Evolutionary conservation across 2,329 filamentous ascomycete genomes (phyloP).

Genomic region (Calcarisporium arbuscula): DNA sequence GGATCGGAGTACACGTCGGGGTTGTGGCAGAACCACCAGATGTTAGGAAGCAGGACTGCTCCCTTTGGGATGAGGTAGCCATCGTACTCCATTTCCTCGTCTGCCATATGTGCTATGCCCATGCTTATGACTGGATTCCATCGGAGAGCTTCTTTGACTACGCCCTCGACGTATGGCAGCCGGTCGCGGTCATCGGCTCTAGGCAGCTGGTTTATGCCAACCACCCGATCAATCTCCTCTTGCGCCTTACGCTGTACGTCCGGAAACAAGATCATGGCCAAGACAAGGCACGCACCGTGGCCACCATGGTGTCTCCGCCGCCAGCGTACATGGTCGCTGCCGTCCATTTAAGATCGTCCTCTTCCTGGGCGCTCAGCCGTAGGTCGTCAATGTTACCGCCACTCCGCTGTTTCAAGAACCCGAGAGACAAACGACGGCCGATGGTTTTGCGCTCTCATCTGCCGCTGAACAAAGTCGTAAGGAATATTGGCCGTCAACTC

Average conservation of each 20-base stretch:
- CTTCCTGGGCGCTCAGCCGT: too few relatives aligned
- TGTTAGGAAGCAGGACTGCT: neutral
- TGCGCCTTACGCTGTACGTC: conserved; percentile 10
- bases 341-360: neutral
- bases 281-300: neutral
- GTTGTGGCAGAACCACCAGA: conserved; percentile 5
- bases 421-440: neutral
- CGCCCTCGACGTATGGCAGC: conserved; percentile 16
- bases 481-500: neutral
- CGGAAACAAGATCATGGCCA: conserved; percentile 8
- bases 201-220: conserved; percentile 14
- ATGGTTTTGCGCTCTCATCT: conserved; percentile 1
- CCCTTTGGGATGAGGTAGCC: conserved; percentile 6
- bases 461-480: conserved; percentile 2
- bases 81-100: neutral
- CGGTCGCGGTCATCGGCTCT: conserved; percentile 11
- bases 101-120: neutral
- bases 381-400: too few relatives aligned
- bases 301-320: conserved; percentile 7
- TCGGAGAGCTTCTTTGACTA: conserved; percentile 18
- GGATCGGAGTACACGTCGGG: conserved; percentile 3
- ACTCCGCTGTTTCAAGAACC: too few relatives aligned
- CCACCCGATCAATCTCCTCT: conserved; percentile 9
- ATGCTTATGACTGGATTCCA: conserved; percentile 8
- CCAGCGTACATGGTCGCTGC: conserved; percentile 4